These are phyloP conservation scores for Colletotrichum echinochloae DNA, from an alignment of 2,329 filamentous ascomycete species.

Conservation along the genomic window DNA sequence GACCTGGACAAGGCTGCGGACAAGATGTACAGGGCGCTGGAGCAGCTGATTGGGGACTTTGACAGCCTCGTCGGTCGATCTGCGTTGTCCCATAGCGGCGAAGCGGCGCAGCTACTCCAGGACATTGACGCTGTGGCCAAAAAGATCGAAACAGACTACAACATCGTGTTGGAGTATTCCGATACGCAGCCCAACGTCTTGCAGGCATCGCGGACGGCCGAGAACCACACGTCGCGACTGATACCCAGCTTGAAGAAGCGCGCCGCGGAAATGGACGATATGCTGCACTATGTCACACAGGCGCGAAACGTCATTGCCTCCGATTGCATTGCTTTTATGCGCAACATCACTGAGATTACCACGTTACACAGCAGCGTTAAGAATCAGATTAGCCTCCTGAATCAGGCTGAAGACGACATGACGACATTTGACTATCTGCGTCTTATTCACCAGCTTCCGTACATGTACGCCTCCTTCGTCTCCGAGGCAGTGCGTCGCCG, in stretches of 20 bases:
- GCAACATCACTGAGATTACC: slow-evolving; percentile 83
- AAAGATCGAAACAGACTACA: slow-evolving; percentile 89
- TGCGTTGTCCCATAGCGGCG: slow-evolving; percentile 68
- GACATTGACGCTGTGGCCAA: slow-evolving; percentile 89
- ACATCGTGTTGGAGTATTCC: slow-evolving; percentile 77
- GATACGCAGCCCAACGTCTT: slow-evolving; percentile 71
- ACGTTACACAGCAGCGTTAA: slow-evolving; percentile 79
- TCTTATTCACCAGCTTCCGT: slow-evolving; percentile 84
- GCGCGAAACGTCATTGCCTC: slow-evolving; percentile 76
- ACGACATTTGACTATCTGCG: slow-evolving; percentile 85
- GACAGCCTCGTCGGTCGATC: slow-evolving; percentile 68
- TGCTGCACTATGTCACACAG: slow-evolving; percentile 69
- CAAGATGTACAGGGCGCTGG: slow-evolving; percentile 71
- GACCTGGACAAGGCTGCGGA: slow-evolving; percentile 71
- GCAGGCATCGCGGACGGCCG: slow-evolving; percentile 73
- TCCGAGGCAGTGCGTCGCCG: slow-evolving; percentile 86
- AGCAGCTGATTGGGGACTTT: slow-evolving; percentile 72
- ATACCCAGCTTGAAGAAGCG: slow-evolving; percentile 69
- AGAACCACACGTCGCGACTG: slow-evolving; percentile 71
- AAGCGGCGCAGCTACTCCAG: slow-evolving; percentile 77
- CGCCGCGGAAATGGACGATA: slow-evolving; percentile 70
- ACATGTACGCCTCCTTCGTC: slow-evolving; percentile 89
- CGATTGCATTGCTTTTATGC: slow-evolving; percentile 80
- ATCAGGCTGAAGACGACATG: slow-evolving; percentile 79
- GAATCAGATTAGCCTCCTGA: slow-evolving; percentile 76